phyloP scores from a whole-genome alignment of 192 early-diverging fungal genomes.

The Rhizophlyctis rosea region DNA sequence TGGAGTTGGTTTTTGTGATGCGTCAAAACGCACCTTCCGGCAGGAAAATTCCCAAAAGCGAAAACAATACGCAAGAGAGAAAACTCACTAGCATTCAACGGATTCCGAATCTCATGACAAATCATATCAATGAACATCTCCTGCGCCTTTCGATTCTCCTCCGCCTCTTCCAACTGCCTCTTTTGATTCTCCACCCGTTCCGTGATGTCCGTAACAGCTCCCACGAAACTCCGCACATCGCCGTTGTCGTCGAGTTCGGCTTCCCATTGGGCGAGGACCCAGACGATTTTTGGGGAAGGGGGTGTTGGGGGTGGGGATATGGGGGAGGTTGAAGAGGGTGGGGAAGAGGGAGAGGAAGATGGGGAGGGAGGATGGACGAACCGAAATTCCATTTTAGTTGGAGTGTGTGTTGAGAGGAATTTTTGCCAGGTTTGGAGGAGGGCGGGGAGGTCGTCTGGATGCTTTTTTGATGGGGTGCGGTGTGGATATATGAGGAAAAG shows the following conservation, averaged over 20 bases:
- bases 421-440: too few relatives aligned
- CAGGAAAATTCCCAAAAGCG: background rate
- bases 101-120: constrained; percentile 19
- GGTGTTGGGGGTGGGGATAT: too few relatives aligned
- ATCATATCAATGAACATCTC: constrained; percentile 16
- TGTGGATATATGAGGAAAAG: too few relatives aligned
- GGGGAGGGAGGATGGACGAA: too few relatives aligned
- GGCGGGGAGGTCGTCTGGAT: too few relatives aligned
- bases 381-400: constrained; percentile 2
- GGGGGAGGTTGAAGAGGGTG: too few relatives aligned
- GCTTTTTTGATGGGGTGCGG: too few relatives aligned
- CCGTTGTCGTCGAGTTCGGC: constrained; percentile 10
- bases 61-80: background rate
- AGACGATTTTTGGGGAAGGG: background rate
- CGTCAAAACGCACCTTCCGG: too few relatives aligned
- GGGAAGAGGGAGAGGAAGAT: too few relatives aligned
- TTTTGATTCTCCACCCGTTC: constrained; percentile 3
- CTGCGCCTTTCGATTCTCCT: constrained; percentile 10
- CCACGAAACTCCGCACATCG: background rate
- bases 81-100: background rate
- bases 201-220: constrained; percentile 18
- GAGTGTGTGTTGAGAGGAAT: too few relatives aligned
- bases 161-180: constrained; percentile 10
- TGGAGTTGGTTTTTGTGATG: too few relatives aligned
- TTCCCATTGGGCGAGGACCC: constrained; percentile 1